phyloP scores from a whole-genome alignment of 306 rosid species.

The Echinosophora koreensis region DNA sequence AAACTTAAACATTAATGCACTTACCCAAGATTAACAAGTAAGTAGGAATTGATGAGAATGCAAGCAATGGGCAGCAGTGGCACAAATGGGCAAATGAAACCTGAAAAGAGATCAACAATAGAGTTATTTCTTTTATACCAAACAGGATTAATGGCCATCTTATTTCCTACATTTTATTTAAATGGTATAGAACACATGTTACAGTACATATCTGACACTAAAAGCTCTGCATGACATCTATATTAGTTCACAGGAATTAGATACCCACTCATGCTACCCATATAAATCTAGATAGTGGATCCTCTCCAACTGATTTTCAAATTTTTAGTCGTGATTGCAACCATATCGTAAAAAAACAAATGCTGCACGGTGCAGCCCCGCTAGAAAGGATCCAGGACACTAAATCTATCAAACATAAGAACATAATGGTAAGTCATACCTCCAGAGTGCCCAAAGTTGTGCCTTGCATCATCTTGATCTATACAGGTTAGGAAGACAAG shows the following conservation, averaged over 20 bases:
- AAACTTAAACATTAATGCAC: conserved; percentile 20
- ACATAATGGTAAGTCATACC: conserved; percentile 57
- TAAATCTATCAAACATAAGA: conserved; percentile 28
- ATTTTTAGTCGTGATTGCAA: too few species aligned
- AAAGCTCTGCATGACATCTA: conserved; percentile 4
- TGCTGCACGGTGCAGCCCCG: too few species aligned
- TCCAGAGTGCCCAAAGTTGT: conserved; percentile 91
- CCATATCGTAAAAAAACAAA: too few species aligned
- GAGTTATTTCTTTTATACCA: conserved; percentile 21
- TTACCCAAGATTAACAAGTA: conserved; percentile 89
- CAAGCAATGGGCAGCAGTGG: conserved; percentile 83
- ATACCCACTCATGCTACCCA: not conserved
- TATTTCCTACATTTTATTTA: not conserved
- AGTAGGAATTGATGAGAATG: conserved; percentile 82
- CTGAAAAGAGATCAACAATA: conserved; percentile 54
- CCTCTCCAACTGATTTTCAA: too few species aligned
- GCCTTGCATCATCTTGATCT: conserved; percentile 93
- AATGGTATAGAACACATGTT: not conserved
- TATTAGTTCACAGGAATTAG: conserved; percentile 15
- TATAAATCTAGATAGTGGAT: conserved; percentile 14
- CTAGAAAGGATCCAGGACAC: too few species aligned
- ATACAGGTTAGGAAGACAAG: conserved; percentile 67
- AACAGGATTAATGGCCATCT: conserved; percentile 15
- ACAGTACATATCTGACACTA: conserved; percentile 4
- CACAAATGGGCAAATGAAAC: conserved; percentile 89